A percentile compares a stretch with the other conserved stretches of the same genome.
These are phyloP conservation scores for Penicillium sp. DNA, from an alignment of 2,329 filamentous ascomycete genomes.

Conservation along the genomic window DNA sequence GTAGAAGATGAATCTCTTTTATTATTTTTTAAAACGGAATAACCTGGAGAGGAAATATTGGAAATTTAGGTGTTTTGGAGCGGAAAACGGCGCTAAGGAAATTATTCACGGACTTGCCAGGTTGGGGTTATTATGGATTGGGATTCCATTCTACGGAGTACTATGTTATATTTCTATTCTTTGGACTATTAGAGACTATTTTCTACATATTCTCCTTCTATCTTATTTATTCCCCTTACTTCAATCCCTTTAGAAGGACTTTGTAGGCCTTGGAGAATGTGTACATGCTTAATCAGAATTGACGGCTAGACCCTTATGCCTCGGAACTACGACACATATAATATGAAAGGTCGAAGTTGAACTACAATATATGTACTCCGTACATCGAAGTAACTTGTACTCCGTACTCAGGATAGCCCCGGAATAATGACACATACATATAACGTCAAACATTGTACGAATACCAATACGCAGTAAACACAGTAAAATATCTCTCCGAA, in stretches of 20 bases:
- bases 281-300: neutral
- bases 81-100: constrained; percentile 7
- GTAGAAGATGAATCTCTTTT: neutral
- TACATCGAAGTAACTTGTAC: neutral
- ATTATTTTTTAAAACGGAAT: neutral
- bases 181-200: neutral
- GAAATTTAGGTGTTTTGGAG: neutral
- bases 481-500: neutral
- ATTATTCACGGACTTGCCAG: constrained; percentile 7
- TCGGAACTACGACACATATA: neutral
- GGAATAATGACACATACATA: neutral
- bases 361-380: neutral
- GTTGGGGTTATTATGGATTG: neutral
- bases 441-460: neutral
- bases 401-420: neutral
- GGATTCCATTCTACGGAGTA: neutral
- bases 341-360: neutral
- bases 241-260: neutral
- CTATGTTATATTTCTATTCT: neutral
- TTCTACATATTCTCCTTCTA: neutral
- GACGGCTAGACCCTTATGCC: neutral
- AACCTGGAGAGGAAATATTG: neutral
- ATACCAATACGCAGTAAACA: neutral
- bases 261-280: neutral
- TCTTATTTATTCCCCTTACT: neutral